Evolutionary conservation across 495 filamentous ascomycete species (phyloP), one percentile per base, ranked within the genome.

Genomic region (Penicillium macrosclerotiorum): DNA sequence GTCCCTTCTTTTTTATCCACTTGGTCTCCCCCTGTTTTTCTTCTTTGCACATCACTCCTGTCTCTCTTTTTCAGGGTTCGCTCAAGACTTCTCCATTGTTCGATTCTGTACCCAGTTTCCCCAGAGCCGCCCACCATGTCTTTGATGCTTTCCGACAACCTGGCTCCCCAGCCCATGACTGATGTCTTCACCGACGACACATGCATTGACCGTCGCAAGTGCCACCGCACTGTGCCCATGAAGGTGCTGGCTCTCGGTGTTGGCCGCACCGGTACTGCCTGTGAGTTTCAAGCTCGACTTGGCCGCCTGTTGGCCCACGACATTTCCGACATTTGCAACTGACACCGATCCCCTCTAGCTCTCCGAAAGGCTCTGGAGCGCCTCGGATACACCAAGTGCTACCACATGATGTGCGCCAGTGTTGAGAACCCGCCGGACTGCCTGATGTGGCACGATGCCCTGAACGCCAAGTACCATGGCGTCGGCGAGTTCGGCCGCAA

Each of bases 321-420:
- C n/a, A n/a, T n/a, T n/a, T n/a, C n/a, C n/a, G n/a, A n/a, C n/a
- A n/a, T n/a, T n/a, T n/a, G n/a, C n/a, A n/a, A n/a, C n/a, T n/a
- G n/a, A n/a, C n/a, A n/a, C n/a, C n/a, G n/a, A n/a, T n/a, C n/a
- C n/a, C n/a, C 25, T 27, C 12, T 13, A 46, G 81, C 81, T 20
- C 72, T 85, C 14, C 75, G 77, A 37, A 76, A 74, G 39, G 82
- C 80, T 11, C 67, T 86, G 8, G 68, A 79, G 42, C 65, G 74
- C 26, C 72, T 86, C 14, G 82, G 82, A 19, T 84, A 82, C 63
- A 50, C 71, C 47, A 74, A 81, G 62, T 78, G 72, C 51, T 84
- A 84, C 71, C 82, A 86, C 68, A 82, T 83, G 69, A 83, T 82
- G 79, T 78, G 77, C 42, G 74, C 77, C 42, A 73, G 75, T 42